Base-by-base conservation (phyloP, 768 basidiomycete genomes). In the Lactifluus hygrophoroides region DNA sequence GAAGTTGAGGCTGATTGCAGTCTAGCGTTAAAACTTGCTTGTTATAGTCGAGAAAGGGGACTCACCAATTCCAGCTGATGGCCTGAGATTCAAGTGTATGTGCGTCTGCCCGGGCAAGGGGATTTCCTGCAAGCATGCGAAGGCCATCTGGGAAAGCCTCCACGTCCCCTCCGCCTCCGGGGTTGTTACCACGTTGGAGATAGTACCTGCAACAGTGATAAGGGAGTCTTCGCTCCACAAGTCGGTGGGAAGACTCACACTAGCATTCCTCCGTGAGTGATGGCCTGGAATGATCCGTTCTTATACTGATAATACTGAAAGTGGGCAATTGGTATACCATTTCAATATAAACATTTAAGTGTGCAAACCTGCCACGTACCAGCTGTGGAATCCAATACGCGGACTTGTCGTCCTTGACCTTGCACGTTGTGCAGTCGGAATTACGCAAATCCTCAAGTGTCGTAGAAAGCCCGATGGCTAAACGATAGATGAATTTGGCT, bases 81-180 rank as follows among this genome's bases (percentile, higher is more conserved):
- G 66, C 37, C 62, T 53, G 1, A 8, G 62, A 11, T 48, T 65
- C 50, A 5, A 25, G 27, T 51, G 46, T 21, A 45, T 19, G 48
- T 64, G 53, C 55, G 62, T 72, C 60, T 44, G 60, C 62, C 19
- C 72, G 66, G 19, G 65, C 51, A 43, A 49, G 55, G 1, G 69
- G 67, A 54, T 68, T 55, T 9, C 72, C 72, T 5, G 62, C 38
- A 2, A 72, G 23, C 64, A 68, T 60, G 42, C 57, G 57, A 27
- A 68, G 58, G 17, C 62, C 63, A 11, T 68, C 66, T 3, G 66
- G 67, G 46, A 68, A 63, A 5, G 63, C 19, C 21, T 63, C 10
- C 10, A 63, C 35, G 6, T 30, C 54, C 40, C 56, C 62, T 13
- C 10, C 10, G 8, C 3, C 0, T 2, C 2, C 50, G 17, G 1